phyloP scores from a whole-genome alignment of 345 rosid species.

The Crucihimalaya himalaica region DNA sequence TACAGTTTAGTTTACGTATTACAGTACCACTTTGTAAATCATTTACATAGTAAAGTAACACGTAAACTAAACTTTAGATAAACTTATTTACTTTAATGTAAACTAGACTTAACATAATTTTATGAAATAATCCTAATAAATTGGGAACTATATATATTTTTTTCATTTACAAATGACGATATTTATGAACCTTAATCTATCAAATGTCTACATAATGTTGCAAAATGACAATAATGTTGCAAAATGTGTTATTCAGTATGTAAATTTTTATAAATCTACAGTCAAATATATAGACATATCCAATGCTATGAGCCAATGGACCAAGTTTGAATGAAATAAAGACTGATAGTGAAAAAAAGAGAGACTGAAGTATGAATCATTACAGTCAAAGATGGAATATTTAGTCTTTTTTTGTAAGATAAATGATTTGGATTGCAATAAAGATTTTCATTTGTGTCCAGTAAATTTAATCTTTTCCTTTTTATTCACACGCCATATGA shows the following conservation, averaged over 20 bases:
- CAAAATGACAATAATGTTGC: not conserved
- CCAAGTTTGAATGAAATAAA: conserved; percentile 18
- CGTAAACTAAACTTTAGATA: not conserved
- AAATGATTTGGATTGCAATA: conserved; percentile 15
- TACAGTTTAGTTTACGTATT: too few relatives aligned
- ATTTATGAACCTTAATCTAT: not conserved
- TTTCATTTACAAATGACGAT: not conserved
- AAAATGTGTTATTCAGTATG: not conserved
- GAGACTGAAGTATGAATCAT: conserved; percentile 34
- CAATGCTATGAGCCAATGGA: not conserved
- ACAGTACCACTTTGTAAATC: too few relatives aligned
- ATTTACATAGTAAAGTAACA: not conserved
- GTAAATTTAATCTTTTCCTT: conserved; percentile 17
- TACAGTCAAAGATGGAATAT: conserved; percentile 32
- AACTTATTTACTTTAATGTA: too few relatives aligned
- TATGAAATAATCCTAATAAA: not conserved
- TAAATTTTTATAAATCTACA: too few relatives aligned
- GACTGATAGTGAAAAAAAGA: conserved; percentile 5
- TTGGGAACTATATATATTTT: not conserved
- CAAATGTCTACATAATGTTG: not conserved
- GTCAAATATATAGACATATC: not conserved
- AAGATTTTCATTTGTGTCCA: conserved; percentile 14
- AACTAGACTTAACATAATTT: not conserved
- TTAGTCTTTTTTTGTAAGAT: conserved; percentile 8
- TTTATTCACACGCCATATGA: conserved; percentile 30